Evolutionary conservation across 495 filamentous ascomycete genomes (phyloP), one percentile per base, ranked within the genome.

Genomic region (Penicillium angulare): DNA sequence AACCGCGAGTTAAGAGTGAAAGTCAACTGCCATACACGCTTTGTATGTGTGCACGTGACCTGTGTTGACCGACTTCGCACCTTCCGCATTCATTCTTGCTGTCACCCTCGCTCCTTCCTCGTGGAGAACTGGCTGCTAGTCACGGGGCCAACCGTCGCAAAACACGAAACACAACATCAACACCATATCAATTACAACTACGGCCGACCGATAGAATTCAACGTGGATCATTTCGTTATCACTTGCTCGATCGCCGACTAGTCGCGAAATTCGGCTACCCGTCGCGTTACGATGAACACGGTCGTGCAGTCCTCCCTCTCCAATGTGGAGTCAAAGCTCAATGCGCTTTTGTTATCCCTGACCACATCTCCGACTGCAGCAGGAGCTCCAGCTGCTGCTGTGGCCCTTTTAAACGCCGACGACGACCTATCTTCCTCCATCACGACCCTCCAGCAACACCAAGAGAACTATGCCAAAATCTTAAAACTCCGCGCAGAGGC

Each of bases 351-450:
- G 16, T 66, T 50, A 0, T 71, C 63, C 34, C 65, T 77, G 7
- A 76, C 72, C 1, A 72, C 69, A 21, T 67, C 69, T 7, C 71
- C 74, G 7, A 68, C 73, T 12, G 74, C 73, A 3, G 63, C 68
- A 3, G 67, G 65, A 35, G 74, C 74, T 3, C 72, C 74, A 12
- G 57, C 66, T 7, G 71, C 73, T 1, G 71, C 73, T 1, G 27
- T 64, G 31, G 60, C 63, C 43, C 62, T 77, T n/a, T 61, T 77
- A 12, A 57, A 66, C 26, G 71, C 73, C 2, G 74, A 77, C 59
- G 71, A 76, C 56, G 50, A 52, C 9, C 44, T 77, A 27, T 66
- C 70, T 34, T 63, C 68, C 16, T 57, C 71, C 20, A 60, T 77
- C 31, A 53, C 68, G 12, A 72, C 67, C 4, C 68, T 77, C 7